Percentiles rank a stretch among this genome's conserved stretches.
phyloP scores from a whole-genome alignment of 495 filamentous ascomycete genomes.

The Amniculicola lignicola region DNA sequence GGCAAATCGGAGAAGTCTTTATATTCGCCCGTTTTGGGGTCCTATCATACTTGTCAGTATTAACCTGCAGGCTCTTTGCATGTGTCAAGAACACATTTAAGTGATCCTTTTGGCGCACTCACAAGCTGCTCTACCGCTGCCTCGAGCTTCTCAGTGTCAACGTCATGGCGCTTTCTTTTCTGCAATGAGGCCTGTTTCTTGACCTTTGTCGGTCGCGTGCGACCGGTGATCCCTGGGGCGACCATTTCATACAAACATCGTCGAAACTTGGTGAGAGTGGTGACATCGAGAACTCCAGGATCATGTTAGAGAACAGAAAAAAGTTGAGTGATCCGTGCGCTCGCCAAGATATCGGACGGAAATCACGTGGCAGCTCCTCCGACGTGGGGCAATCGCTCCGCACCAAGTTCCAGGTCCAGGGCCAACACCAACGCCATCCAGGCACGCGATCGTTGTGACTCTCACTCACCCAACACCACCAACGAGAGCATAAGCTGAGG shows the following conservation, averaged over 20 bases:
- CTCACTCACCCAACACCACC: too few species aligned
- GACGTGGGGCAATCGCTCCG: too few species aligned
- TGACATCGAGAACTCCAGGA: neutral
- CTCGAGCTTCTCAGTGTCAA: constrained; percentile 58
- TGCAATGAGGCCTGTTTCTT: constrained; percentile 45
- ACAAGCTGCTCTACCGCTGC: constrained; percentile 50
- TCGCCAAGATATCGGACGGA: neutral
- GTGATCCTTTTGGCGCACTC: too few species aligned
- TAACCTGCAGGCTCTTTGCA: neutral
- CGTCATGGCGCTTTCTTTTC: constrained; percentile 64
- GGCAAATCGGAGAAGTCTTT: constrained; percentile 75
- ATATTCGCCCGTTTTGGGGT: constrained; percentile 26
- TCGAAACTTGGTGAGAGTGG: neutral
- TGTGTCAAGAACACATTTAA: too few species aligned
- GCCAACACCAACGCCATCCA: too few species aligned
- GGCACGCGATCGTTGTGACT: too few species aligned
- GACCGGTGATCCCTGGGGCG: constrained; percentile 33
- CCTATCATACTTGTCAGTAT: constrained; percentile 31
- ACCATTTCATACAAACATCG: constrained; percentile 24
- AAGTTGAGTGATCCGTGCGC: constrained; percentile 17
- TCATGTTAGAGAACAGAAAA: neutral
- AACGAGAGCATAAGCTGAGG: too few species aligned
- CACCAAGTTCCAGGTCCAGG: too few species aligned
- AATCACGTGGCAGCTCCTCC: too few species aligned
- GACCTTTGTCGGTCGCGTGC: constrained; percentile 40